Percentiles rank a stretch among this genome's conserved stretches.
Evolutionary conservation across 495 filamentous ascomycete genomes (phyloP).

Genomic region (Friedmanniomyces simplex): DNA sequence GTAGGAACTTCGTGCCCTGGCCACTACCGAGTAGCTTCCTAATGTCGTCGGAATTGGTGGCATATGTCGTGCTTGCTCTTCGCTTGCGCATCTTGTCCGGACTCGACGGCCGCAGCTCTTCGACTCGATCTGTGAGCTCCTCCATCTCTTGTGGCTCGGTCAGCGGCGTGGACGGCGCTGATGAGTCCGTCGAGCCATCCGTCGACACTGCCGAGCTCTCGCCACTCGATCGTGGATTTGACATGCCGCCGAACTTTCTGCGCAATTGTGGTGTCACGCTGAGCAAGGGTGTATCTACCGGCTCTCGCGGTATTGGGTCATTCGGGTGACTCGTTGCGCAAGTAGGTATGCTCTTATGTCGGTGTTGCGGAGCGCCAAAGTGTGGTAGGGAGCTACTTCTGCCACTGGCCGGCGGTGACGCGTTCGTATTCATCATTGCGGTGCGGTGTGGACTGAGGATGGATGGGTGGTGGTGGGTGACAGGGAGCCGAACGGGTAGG

Average conservation of each 20-base stretch:
- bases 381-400: neutral
- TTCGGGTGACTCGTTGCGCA: slow-evolving; percentile 16
- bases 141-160: slow-evolving; percentile 40
- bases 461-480: neutral
- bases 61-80: slow-evolving; percentile 18
- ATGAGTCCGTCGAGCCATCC: slow-evolving; percentile 37
- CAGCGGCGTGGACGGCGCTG: slow-evolving; percentile 41
- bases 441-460: neutral
- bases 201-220: slow-evolving; percentile 32
- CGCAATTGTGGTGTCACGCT: slow-evolving; percentile 9
- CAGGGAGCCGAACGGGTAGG: neutral
- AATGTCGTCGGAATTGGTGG: slow-evolving; percentile 48
- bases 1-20: slow-evolving; percentile 43
- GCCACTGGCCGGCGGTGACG: neutral
- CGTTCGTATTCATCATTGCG: neutral
- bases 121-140: slow-evolving; percentile 17
- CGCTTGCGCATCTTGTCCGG: neutral
- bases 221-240: slow-evolving; percentile 33
- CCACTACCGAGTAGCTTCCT: slow-evolving; percentile 51
- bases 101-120: neutral
- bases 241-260: neutral
- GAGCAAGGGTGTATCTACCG: slow-evolving; percentile 1
- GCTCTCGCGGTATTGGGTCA: slow-evolving; percentile 20
- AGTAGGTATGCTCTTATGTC: slow-evolving; percentile 16
- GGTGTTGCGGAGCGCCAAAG: neutral